Evolutionary conservation across 2,329 filamentous ascomycete species (phyloP).

Genomic region (Hypoxylon sp.): DNA sequence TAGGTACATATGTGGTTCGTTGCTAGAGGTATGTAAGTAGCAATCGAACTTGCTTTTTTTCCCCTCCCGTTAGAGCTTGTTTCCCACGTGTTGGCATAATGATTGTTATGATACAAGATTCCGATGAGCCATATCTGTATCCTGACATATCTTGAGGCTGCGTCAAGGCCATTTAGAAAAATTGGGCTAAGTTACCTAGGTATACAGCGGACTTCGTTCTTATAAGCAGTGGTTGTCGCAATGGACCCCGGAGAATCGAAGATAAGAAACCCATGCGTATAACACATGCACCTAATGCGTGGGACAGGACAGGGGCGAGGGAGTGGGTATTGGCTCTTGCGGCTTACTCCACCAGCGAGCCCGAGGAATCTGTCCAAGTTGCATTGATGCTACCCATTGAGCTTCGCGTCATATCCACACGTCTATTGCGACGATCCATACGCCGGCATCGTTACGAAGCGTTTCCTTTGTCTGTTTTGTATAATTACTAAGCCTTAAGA

Average conservation of each 20-base stretch:
- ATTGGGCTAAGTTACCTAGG: neutral
- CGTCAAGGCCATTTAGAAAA: neutral
- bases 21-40: neutral
- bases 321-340: neutral
- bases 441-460: slow-evolving; percentile 19
- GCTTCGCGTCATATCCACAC: slow-evolving; percentile 14
- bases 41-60: neutral
- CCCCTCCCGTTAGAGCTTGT: neutral
- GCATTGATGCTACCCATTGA: slow-evolving; percentile 27
- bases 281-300: slow-evolving; percentile 21
- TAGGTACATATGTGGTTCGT: neutral
- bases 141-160: neutral
- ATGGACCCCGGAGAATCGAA: slow-evolving; percentile 1
- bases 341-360: slow-evolving; percentile 36
- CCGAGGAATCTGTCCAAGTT: slow-evolving; percentile 22
- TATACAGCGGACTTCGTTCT: neutral
- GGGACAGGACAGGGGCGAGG: slow-evolving; percentile 17
- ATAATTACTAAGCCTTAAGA: slow-evolving; percentile 17
- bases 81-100: neutral
- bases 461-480: neutral
- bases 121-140: neutral
- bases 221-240: neutral
- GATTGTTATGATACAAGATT: neutral
- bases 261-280: neutral
- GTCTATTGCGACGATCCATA: neutral